Evolutionary conservation across 768 basidiomycete species (phyloP), one percentile per base, ranked within the genome.

Genomic region (Leccinum subtestaceum): DNA sequence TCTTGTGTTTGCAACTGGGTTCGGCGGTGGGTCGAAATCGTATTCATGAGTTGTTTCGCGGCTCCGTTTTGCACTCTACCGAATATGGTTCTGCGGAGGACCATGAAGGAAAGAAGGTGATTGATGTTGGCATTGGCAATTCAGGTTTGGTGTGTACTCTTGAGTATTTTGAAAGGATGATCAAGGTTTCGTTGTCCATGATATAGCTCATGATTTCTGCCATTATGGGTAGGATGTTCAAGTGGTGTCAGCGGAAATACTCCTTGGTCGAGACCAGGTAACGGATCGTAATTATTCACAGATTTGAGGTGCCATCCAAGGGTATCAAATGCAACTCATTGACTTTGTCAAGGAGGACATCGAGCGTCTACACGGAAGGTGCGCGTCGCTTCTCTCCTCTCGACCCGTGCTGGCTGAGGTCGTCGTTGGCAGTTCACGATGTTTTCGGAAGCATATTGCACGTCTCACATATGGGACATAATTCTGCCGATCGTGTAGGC

Each of bases 331-430:
- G 0, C 94, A 97, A 62, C 86, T 99, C 17, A 99, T 98, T 63
- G 97, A 99, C 65, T 96, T 93, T 5, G 96, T 98, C 51, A 99
- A 98, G 71, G 95, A 98, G 67, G 96, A 98, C 69, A 98, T 36
- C 7, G 17, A 38, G 36, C 11, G 4, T 17, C 34, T 34, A 34
- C 34, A 17, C 36, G 15, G 36, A 15, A 15, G 7, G 15, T 38
- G 36, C 15, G 36, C 15, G 15, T 38, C 36, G 7, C 11, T 12
- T 34, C 38, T 38, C 36, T 38, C 15, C 36, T 38, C 15, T 40
- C 38, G 38, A n/a, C 9, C 38, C 2, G 9, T 38, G 3, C 38
- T 17, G 6, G 38, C 7, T 38, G 36, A 17, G 15, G 17, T 15
- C 36, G 36, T 38, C 36, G 17, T 40, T 40, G 47, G 36, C 53